phyloP scores from a whole-genome alignment of 2,329 filamentous ascomycete species.

The Colletotrichum paranaense region DNA sequence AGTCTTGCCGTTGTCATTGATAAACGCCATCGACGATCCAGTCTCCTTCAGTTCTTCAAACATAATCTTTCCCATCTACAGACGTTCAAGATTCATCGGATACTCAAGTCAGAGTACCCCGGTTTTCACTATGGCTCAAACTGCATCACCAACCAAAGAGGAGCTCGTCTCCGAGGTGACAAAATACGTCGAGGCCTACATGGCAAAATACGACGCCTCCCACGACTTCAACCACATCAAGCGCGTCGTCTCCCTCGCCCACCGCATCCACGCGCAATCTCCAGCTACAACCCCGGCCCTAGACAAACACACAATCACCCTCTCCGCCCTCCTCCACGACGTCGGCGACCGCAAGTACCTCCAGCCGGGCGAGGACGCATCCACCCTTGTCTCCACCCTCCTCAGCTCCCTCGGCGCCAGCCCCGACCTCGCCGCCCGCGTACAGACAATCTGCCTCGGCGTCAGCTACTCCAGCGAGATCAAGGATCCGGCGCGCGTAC shows the following conservation, averaged over 20 bases:
- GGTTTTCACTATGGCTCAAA: background rate
- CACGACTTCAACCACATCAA: slow-evolving; percentile 90
- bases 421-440: slow-evolving; percentile 67
- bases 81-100: too few relatives aligned
- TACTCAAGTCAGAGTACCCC: too few relatives aligned
- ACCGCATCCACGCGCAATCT: slow-evolving; percentile 60
- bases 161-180: slow-evolving; percentile 67
- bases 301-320: slow-evolving; percentile 69
- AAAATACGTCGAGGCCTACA: slow-evolving; percentile 75
- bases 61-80: too few relatives aligned
- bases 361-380: slow-evolving; percentile 64
- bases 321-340: slow-evolving; percentile 85
- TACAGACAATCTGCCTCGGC: slow-evolving; percentile 79
- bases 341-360: slow-evolving; percentile 89
- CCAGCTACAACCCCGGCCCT: slow-evolving; percentile 40
- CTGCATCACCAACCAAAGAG: slow-evolving; percentile 40
- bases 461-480: slow-evolving; percentile 84
- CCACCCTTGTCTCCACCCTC: slow-evolving; percentile 65
- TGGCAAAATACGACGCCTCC: slow-evolving; percentile 83
- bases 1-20: slow-evolving; percentile 2
- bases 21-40: background rate
- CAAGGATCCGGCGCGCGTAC: slow-evolving; percentile 70
- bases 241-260: slow-evolving; percentile 81
- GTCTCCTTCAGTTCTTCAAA: background rate
- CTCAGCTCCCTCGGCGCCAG: slow-evolving; percentile 68